Evolutionary conservation across 176 grass and related monocot species (phyloP).

Genomic region (Carex cristatella): DNA sequence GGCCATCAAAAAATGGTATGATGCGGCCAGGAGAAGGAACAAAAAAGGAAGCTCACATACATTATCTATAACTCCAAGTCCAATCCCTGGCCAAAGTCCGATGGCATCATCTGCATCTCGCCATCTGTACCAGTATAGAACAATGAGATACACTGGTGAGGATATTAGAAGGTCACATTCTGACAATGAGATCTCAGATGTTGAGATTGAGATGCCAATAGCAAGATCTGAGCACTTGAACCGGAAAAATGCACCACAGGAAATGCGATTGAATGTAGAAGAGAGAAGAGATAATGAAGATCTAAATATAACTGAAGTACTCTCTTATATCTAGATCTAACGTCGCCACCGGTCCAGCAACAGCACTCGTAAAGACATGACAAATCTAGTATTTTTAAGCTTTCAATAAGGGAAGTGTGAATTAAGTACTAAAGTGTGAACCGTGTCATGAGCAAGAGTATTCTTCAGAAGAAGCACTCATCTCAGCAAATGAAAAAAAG

Average conservation of each 20-base stretch:
- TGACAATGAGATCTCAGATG: conserved; percentile 45
- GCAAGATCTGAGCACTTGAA: conserved; percentile 8
- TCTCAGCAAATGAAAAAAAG: no score
- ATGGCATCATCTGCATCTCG: conserved; percentile 26
- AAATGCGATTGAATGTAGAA: conserved; percentile 34
- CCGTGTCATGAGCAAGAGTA: no score
- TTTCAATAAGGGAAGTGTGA: no score
- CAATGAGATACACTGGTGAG: conserved; percentile 35
- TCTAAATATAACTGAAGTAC: no score
- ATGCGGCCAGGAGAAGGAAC: conserved; percentile 39
- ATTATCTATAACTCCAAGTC: conserved; percentile 30
- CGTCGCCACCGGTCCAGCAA: no score
- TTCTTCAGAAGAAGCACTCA: no score
- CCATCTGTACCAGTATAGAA: conserved; percentile 49
- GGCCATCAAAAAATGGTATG: conserved; percentile 58
- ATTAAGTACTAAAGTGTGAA: no score
- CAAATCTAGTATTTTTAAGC: no score
- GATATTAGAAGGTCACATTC: conserved; percentile 31
- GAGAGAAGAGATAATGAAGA: conserved; percentile 11
- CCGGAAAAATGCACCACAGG: conserved; percentile 10
- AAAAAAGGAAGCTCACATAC: not conserved
- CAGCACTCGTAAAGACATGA: no score
- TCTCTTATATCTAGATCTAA: no score
- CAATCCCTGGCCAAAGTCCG: conserved; percentile 26
- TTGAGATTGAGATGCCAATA: conserved; percentile 26